Base-by-base conservation (phyloP, 768 basidiomycete genomes). In the Multifurca ochricompacta region DNA sequence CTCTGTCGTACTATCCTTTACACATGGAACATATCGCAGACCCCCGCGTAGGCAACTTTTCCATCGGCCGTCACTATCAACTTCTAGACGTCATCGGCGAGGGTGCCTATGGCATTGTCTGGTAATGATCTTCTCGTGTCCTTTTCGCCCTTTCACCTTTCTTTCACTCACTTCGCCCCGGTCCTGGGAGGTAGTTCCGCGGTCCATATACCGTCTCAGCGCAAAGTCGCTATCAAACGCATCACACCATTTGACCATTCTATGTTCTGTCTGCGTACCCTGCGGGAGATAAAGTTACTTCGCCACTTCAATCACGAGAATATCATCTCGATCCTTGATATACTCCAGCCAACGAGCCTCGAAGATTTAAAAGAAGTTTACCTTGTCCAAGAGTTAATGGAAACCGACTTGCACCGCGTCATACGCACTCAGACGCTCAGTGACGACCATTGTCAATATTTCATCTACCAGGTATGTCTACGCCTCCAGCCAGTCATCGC, bases 371-470 rank as follows among this genome's bases (percentile, higher is more conserved):
- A 76, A 53, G 95, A 97, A 67, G 94, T 95, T 18, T 83, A 83
- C 62, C 75, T 80, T 50, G 78, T 81, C 7, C 78, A 78, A 69
- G 88, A 91, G 67, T 74, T 91, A 60, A 82, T 95, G 83, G 95
- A 96, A 70, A 95, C 91, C 0, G 95, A 98, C 72, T 73, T 98
- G 61, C 93, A 98, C 67, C 84, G 95, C 51, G 96, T 99, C 43
- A 97, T 99, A 63, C 78, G 91, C 23, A 95, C 96, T 0, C 95
- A 98, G 69, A 82, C 88, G 55, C 76, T 99, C 37, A 87, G 85
- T 54, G 95, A 98, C 66, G 93, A 97, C 66, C 94, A 97, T 66
- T 86, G 83, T 62, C 92, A 98, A 70, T 99, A 99, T 69, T 97
- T 99, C 66, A 85, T 95, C 61, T 99, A 99, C 68, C 95, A 97